phyloP scores from a whole-genome alignment of 768 basidiomycete species.

The Hygrophoropsis aurantiaca region DNA sequence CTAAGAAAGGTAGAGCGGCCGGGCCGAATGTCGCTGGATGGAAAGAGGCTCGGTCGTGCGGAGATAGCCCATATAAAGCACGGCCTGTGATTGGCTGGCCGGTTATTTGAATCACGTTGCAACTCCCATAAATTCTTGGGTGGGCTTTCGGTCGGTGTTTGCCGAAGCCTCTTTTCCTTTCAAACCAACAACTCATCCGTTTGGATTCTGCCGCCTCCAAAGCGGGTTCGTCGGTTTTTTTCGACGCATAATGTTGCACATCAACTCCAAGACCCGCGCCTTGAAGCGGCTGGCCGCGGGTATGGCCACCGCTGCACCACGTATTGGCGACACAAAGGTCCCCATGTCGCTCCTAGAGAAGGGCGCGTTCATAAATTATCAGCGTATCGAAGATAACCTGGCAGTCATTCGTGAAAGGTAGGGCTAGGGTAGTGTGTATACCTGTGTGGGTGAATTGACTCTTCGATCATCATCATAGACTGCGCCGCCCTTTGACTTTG shows the following conservation, averaged over 20 bases:
- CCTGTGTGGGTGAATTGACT: neutral
- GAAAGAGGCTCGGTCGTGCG: constrained; percentile 4
- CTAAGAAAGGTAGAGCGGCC: neutral
- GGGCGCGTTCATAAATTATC: constrained; percentile 87
- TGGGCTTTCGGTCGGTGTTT: constrained; percentile 16
- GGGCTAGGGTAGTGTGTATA: constrained; percentile 6
- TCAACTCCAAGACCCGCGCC: constrained; percentile 53
- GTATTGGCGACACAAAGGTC: constrained; percentile 89
- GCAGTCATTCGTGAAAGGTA: constrained; percentile 83
- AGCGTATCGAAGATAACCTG: constrained; percentile 97
- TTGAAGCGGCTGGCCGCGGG: constrained; percentile 57
- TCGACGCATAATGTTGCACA: constrained; percentile 65
- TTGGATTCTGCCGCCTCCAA: constrained; percentile 21
- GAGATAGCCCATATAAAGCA: constrained; percentile 18
- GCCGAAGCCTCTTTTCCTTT: constrained; percentile 23
- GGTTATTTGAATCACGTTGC: constrained; percentile 12
- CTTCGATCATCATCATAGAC: constrained; percentile 43
- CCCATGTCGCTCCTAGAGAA: constrained; percentile 86
- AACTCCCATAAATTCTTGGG: constrained; percentile 18
- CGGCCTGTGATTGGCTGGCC: constrained; percentile 18
- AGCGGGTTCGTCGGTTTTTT: constrained; percentile 24
- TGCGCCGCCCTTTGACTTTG: constrained; percentile 87
- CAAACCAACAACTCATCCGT: too few species aligned
- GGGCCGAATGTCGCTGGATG: constrained; percentile 4
- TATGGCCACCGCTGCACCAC: constrained; percentile 77